Evolutionary conservation across 768 basidiomycete genomes (phyloP).

Genomic region (Trametes sanguinea): DNA sequence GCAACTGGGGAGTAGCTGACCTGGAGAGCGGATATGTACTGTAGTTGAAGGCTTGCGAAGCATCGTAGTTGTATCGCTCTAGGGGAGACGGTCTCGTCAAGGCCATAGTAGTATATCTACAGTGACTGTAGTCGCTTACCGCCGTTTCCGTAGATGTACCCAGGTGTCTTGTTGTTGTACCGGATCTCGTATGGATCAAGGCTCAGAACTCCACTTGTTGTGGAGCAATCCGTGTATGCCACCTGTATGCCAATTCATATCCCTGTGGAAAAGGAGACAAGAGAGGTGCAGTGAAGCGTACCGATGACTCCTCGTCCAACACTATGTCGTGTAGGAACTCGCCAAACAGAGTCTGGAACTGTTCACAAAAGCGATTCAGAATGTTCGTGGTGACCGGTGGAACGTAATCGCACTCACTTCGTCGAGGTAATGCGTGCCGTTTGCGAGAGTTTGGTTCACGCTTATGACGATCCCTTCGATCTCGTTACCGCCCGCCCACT

Average conservation of each 20-base stretch:
- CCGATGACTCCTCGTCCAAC: slow-evolving; percentile 51
- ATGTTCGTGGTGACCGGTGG: not conserved
- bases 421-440: slow-evolving; percentile 50
- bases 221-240: slow-evolving; percentile 61
- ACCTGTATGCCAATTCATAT: slow-evolving; percentile 35
- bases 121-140: slow-evolving; percentile 34
- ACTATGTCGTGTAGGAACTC: slow-evolving; percentile 52
- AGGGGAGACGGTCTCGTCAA: not conserved
- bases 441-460: slow-evolving; percentile 39
- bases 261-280: not conserved
- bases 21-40: slow-evolving; percentile 52
- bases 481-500: slow-evolving; percentile 65
- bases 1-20: slow-evolving; percentile 28
- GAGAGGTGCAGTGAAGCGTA: slow-evolving; percentile 23
- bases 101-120: not conserved
- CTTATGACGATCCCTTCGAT: slow-evolving; percentile 54
- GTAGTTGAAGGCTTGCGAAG: slow-evolving; percentile 52
- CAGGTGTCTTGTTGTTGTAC: slow-evolving; percentile 50
- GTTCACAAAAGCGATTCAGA: not conserved
- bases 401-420: slow-evolving; percentile 38
- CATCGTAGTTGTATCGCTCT: slow-evolving; percentile 63
- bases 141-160: slow-evolving; percentile 57
- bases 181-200: slow-evolving; percentile 55
- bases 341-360: slow-evolving; percentile 56
- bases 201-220: slow-evolving; percentile 57